phyloP scores from a whole-genome alignment of 768 basidiomycete species.

The Amylocystis lapponica region DNA sequence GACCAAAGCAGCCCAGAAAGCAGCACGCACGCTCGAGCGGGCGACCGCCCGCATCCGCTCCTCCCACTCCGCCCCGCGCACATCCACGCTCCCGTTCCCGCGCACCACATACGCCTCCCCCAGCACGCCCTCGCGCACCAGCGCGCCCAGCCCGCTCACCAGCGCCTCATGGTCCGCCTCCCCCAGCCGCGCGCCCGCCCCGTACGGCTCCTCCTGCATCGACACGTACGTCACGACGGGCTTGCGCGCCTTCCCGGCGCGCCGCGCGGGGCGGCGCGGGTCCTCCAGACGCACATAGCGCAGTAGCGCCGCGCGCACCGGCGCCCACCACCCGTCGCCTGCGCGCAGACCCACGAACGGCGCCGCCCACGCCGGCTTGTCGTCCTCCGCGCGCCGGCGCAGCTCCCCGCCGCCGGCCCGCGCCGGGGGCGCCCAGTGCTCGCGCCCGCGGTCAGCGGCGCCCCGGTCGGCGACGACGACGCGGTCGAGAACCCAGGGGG shows the following conservation, averaged over 20 bases:
- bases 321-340: constrained; percentile 63
- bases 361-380: constrained; percentile 38
- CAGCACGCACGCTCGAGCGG: constrained; percentile 55
- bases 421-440: constrained; percentile 9
- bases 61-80: constrained; percentile 46
- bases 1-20: not conserved
- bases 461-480: constrained; percentile 71
- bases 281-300: constrained; percentile 28
- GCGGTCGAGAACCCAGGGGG: constrained; percentile 71
- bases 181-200: constrained; percentile 43
- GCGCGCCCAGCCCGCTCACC: constrained; percentile 45
- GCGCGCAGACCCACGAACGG: constrained; percentile 36
- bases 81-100: constrained; percentile 27
- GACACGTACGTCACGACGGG: constrained; percentile 64
- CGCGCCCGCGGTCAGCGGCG: constrained; percentile 42
- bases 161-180: constrained; percentile 55
- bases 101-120: constrained; percentile 51
- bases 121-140: constrained; percentile 42
- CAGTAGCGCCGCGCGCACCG: constrained; percentile 31
- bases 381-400: constrained; percentile 12
- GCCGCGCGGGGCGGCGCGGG: constrained; percentile 36
- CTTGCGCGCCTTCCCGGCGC: constrained; percentile 31
- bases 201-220: constrained; percentile 43
- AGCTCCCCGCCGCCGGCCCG: constrained; percentile 8
- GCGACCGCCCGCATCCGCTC: constrained; percentile 60